These are phyloP conservation scores for Cyathus striatus DNA, from an alignment of 768 basidiomycete genomes.

Conservation along the genomic window DNA sequence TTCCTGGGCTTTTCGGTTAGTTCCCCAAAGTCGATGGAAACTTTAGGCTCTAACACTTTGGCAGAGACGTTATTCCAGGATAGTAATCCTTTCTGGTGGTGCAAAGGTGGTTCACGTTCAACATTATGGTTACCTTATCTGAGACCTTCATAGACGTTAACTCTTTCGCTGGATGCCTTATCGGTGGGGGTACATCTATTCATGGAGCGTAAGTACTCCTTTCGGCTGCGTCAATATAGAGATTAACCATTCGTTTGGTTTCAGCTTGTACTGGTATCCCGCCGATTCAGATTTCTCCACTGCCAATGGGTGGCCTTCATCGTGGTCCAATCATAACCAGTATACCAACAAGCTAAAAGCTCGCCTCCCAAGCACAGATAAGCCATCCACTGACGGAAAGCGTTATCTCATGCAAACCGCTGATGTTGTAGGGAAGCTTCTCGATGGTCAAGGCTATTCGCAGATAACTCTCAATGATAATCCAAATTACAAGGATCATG, in stretches of 20 bases:
- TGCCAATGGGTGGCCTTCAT: constrained; percentile 45
- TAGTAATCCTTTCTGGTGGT: constrained; percentile 56
- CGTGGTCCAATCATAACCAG: constrained; percentile 46
- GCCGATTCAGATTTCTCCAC: constrained; percentile 44
- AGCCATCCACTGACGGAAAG: constrained; percentile 54
- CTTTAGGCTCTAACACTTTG: not conserved
- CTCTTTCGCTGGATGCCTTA: constrained; percentile 58
- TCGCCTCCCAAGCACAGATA: constrained; percentile 54
- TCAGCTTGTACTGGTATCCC: constrained; percentile 50
- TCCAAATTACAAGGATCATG: constrained; percentile 53
- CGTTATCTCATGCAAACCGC: constrained; percentile 50
- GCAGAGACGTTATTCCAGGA: constrained; percentile 60
- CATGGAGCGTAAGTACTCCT: constrained; percentile 49
- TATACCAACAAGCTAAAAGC: constrained; percentile 44
- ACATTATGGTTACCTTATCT: no score
- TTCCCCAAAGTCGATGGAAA: not conserved
- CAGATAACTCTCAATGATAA: constrained; percentile 51
- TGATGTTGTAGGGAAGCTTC: constrained; percentile 36
- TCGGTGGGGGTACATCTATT: constrained; percentile 62
- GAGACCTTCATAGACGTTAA: constrained; percentile 41
- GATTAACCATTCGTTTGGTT: not conserved
- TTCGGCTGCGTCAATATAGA: not conserved
- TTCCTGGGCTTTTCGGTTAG: constrained; percentile 52
- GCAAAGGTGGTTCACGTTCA: constrained; percentile 33
- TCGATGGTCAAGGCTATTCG: constrained; percentile 44